Evolutionary conservation across 2,329 filamentous ascomycete genomes (phyloP).

Genomic region (Cytospora piceae): DNA sequence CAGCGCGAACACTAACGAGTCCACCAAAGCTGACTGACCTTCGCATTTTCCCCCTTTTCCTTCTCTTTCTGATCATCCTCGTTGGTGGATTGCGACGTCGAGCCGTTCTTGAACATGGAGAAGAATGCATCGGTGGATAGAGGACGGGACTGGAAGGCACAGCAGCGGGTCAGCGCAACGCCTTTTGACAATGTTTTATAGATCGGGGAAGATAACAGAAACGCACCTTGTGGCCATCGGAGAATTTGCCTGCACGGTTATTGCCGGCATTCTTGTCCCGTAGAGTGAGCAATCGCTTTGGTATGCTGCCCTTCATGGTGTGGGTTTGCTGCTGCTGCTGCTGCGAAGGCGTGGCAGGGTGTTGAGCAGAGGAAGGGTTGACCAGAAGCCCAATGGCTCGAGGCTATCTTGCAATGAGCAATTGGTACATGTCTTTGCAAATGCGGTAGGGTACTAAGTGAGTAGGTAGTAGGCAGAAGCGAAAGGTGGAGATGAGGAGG

Average conservation of each 20-base stretch:
- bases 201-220: conserved; percentile 12
- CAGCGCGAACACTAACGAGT: neutral
- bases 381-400: conserved; percentile 32
- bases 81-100: conserved; percentile 57
- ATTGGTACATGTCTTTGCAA: conserved; percentile 28
- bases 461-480: neutral
- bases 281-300: conserved; percentile 70
- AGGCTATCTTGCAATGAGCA: conserved; percentile 29
- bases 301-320: conserved; percentile 57
- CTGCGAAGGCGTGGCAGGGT: conserved; percentile 18
- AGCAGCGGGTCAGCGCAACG: conserved; percentile 28
- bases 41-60: conserved; percentile 46
- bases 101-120: conserved; percentile 66
- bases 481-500: neutral
- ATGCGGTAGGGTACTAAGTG: neutral
- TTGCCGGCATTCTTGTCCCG: conserved; percentile 63
- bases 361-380: conserved; percentile 14
- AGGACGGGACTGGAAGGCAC: conserved; percentile 50
- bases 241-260: conserved; percentile 59
- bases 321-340: conserved; percentile 9
- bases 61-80: conserved; percentile 59
- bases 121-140: conserved; percentile 62
- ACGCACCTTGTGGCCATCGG: conserved; percentile 58
- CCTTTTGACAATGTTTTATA: conserved; percentile 13
- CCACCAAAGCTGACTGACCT: conserved; percentile 38